These are phyloP conservation scores for Nicotiana otophora DNA, from an alignment of 257 asterid species.

Conservation along the genomic window DNA sequence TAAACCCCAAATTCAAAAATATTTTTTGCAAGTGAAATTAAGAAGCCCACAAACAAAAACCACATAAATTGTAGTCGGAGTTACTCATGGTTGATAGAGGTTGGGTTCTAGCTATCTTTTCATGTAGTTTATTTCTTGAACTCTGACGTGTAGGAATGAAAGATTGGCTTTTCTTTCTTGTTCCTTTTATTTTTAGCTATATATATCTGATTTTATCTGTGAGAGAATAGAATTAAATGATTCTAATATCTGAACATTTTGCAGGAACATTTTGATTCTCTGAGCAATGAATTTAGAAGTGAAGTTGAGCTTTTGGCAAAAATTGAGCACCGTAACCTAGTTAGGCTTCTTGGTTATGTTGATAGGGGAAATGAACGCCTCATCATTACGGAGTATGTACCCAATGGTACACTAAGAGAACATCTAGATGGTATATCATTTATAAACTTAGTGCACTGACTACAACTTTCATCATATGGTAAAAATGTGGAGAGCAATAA, in stretches of 20 bases:
- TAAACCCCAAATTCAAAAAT: background rate
- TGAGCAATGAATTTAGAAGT: slow-evolving; percentile 68
- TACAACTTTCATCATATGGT: background rate
- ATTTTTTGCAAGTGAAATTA: background rate
- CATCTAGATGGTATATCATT: slow-evolving; percentile 79
- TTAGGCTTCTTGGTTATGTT: slow-evolving; percentile 87
- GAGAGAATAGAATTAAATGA: background rate
- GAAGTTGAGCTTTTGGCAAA: slow-evolving; percentile 94
- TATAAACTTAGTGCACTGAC: slow-evolving; percentile 6
- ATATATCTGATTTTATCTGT: background rate
- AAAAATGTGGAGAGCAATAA: background rate
- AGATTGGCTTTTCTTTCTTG: background rate
- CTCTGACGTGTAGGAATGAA: background rate
- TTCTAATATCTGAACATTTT: slow-evolving; percentile 10
- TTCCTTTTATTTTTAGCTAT: background rate
- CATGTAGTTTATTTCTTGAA: background rate
- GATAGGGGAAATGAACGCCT: slow-evolving; percentile 84
- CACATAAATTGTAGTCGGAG: background rate
- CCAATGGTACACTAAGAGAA: slow-evolving; percentile 95
- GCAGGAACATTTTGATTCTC: slow-evolving; percentile 60
- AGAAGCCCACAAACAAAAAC: background rate
- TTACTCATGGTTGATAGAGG: background rate
- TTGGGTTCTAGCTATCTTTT: background rate
- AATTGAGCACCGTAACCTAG: slow-evolving; percentile 93
- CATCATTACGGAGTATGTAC: slow-evolving; percentile 83